Conservation (phyloP, 345 rosid species). For the rapeseed (Brassica napus) region DNA sequence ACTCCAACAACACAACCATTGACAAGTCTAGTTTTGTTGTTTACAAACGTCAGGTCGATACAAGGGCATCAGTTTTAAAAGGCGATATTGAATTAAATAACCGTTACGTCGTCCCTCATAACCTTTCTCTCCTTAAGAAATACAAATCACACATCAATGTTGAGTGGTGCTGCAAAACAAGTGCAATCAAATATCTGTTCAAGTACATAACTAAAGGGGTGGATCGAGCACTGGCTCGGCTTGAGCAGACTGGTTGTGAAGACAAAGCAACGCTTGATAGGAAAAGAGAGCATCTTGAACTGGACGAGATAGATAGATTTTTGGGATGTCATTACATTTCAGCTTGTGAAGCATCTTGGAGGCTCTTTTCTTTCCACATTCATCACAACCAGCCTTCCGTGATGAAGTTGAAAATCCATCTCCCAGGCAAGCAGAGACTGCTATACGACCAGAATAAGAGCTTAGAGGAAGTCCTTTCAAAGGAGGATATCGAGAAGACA, state of each 20-base stretch:
- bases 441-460: rapidly evolving
- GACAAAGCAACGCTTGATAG: too few species aligned
- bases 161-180: conserved; percentile 5
- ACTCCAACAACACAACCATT: neutral
- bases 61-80: neutral
- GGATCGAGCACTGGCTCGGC: neutral
- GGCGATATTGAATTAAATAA: neutral
- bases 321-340: neutral
- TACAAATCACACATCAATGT: conserved; percentile 1
- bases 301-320: neutral
- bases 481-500: neutral
- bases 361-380: neutral
- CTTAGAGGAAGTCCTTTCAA: neutral
- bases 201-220: neutral
- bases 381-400: neutral
- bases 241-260: too few species aligned
- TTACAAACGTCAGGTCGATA: neutral
- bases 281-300: too few species aligned
- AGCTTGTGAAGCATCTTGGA: conserved; percentile 6
- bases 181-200: neutral
- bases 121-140: neutral
- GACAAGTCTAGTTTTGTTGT: neutral
- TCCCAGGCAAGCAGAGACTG: neutral
- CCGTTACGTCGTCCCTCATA: neutral
- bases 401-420: neutral